Base-by-base conservation (phyloP, 306 rosid species). In the Hippophae rhamnoides region DNA sequence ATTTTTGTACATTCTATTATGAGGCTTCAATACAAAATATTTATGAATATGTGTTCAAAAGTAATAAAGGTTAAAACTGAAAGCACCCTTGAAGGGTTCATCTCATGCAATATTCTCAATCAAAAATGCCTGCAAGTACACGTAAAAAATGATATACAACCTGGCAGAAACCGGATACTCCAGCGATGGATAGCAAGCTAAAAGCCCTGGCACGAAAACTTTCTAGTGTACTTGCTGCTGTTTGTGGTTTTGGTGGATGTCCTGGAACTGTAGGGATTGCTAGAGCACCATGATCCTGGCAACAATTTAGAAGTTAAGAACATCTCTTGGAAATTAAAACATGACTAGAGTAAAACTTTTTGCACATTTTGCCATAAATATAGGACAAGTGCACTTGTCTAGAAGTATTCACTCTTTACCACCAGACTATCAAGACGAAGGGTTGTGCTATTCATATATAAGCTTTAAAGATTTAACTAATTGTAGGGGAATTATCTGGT, bases 161-260 rank as follows among this genome's bases (percentile, higher is more conserved):
- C 89, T 92, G 99, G 70, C 96, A 88, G 66, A 85, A 80, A 64
- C 96, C 96, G 26, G 99, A 88, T 50, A 88, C 88, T 55, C 88
- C 96, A 47, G 84, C 95, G 69, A 92, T 78, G 61, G 99, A 85
- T 13, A 80, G 81, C 73, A 92, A 71, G 79, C 90, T 77, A 68
- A 80, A 83, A 45, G 90, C 90, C 64, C 67, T 80, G 14, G 78
- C 82, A 43, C 84, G 95, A 54, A 80, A 83, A n/a, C 41, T 31
- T 27, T 77, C 93, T 25, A 83, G 72, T 13, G 72, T 69, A 13
- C 74, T 60, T 71, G 83, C 8, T 52, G 74, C 72, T 52, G 81
- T 78, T 62, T 63, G 78, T 44, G 78, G 72, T 72, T 84, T 88
- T 54, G 96, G 99, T 45, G 99, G 99, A 49, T 84, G 74, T 10